phyloP scores from a whole-genome alignment of 371 early-diverging fungal species.

The Scutellospora calospora region DNA sequence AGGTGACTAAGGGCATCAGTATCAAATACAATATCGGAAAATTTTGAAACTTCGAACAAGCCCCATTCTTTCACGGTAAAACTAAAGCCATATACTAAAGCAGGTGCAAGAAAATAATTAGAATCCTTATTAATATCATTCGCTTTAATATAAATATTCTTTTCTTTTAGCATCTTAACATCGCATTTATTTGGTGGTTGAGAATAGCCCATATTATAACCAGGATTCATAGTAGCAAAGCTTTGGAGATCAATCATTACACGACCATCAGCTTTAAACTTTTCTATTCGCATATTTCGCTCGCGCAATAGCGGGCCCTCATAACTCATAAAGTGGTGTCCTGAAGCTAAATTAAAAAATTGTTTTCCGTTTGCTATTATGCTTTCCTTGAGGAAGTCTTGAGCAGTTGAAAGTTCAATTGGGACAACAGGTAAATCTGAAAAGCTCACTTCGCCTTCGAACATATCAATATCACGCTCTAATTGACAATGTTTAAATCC shows the following conservation, averaged over 20 bases:
- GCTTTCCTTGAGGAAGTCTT: background rate
- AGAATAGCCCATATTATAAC: background rate
- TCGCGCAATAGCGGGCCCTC: background rate
- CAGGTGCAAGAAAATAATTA: background rate
- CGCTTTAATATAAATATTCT: background rate
- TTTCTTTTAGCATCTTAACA: background rate
- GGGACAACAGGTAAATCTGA: slow-evolving; percentile 14
- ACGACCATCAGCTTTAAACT: background rate
- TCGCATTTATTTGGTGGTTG: background rate
- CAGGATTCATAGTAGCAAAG: background rate
- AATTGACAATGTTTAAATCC: background rate
- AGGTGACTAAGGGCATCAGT: background rate
- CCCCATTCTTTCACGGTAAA: background rate
- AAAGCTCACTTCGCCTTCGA: background rate
- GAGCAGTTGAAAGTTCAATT: background rate
- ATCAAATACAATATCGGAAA: background rate
- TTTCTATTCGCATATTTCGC: background rate
- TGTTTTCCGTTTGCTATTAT: background rate
- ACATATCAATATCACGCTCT: background rate
- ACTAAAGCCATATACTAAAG: background rate
- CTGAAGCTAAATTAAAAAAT: background rate
- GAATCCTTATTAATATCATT: background rate
- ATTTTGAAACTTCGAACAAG: background rate
- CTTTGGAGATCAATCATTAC: slow-evolving; percentile 1
- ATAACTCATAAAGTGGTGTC: background rate